Base-by-base conservation (phyloP, 2,329 filamentous ascomycete genomes). In the Graphium sp. region DNA sequence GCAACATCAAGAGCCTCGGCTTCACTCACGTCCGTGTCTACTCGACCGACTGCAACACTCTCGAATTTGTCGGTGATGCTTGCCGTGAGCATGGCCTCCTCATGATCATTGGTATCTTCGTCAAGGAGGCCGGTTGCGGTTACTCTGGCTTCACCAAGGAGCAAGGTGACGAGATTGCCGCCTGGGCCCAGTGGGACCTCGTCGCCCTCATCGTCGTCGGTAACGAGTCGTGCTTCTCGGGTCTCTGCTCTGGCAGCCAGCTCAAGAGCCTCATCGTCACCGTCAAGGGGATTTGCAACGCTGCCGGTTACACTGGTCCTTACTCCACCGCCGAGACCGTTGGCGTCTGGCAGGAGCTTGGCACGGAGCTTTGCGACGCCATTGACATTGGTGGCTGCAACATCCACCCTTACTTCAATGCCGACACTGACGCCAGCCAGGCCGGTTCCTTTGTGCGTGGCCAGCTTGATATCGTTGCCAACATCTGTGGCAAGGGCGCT, bases 371-470 rank as follows among this genome's bases (percentile, higher is more conserved):
- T 36, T 94, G 87, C 66, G 42, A 45, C 20, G 66, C 63, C 42
- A 63, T 94, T 34, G 84, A 93, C 47, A 60, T 91, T 35, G 66
- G 82, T 21, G 80, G 76, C 53, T 74, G 72, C 54, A 93, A 94
- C 66, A 73, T 91, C 45, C 85, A 95, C 61, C 74, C 85, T 41
- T 94, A 79, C 77, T 95, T 94, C 77, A 91, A 91, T 63, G 48
- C 70, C 25, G 58, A 66, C 33, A 65, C 75, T 38, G 46, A 55
- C 15, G 67, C 84, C 35, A 44, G 54, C 4, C 45, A 66, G 28
- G 84, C 85, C 31, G 87, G 87, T 48, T 49, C 58, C 29, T 94
- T 94, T 51, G 79, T 85, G 42, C 56, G 62, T 39, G 47, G 61
- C 42, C 74, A 93, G 65, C 68, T 93, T 38, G 57, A 70, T 26